Conservation (phyloP, 768 basidiomycete genomes). For the Stropharia rugosoannulata region DNA sequence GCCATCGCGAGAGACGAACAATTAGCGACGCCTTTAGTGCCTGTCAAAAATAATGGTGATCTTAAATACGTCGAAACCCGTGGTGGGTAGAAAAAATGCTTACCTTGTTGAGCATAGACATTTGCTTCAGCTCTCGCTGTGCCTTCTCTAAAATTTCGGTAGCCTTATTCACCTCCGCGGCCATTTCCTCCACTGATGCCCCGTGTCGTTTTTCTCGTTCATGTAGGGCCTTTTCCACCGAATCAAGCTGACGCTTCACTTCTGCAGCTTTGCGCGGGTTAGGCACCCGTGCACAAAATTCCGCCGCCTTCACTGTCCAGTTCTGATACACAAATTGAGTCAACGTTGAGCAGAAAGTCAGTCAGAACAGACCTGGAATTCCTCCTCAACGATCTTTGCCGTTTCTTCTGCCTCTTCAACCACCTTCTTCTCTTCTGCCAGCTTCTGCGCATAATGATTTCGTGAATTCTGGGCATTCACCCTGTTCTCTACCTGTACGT, state of each 20-base stretch:
- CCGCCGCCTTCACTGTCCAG: conserved; percentile 64
- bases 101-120: conserved; percentile 68
- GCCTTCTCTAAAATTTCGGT: conserved; percentile 59
- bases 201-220: conserved; percentile 74
- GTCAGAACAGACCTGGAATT: conserved; percentile 52
- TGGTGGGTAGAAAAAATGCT: conserved; percentile 7
- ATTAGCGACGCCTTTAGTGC: conserved; percentile 65
- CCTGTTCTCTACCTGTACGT: conserved; percentile 43
- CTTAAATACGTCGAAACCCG: background rate
- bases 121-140: conserved; percentile 59
- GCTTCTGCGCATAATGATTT: conserved; percentile 50
- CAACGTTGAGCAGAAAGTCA: background rate
- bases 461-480: conserved; percentile 48
- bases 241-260: conserved; percentile 61
- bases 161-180: conserved; percentile 65
- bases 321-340: conserved; percentile 38
- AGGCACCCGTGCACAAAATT: conserved; percentile 57
- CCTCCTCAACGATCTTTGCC: conserved; percentile 52
- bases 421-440: conserved; percentile 45
- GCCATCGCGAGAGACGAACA: conserved; percentile 72
- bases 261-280: conserved; percentile 57
- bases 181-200: conserved; percentile 75
- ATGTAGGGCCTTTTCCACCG: conserved; percentile 61
- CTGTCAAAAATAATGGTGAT: conserved; percentile 34
- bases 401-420: conserved; percentile 44